Base-by-base conservation (phyloP, 169 alveolate genomes). In the Eimeria acervulina region DNA sequence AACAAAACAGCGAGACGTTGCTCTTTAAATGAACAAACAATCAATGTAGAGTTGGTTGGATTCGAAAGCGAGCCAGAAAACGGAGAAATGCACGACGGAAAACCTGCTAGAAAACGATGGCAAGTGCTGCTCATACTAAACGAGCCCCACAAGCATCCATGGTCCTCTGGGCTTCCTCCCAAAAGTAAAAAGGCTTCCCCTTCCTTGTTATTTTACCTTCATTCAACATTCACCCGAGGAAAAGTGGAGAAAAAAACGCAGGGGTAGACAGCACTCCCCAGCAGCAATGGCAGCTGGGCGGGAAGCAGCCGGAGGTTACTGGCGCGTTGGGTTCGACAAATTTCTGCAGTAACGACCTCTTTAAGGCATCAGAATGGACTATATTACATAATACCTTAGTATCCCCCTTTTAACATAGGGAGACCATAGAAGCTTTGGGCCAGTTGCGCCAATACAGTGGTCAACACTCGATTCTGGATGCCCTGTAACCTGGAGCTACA, bases 141-240 rank as follows among this genome's bases (percentile, higher is more conserved):
- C 68, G 88, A 78, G 88, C 88, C 88, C 88, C 88, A 78, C 88
- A 78, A 78, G 23, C 2, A 44, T 40, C n/a, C 63, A 44, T 5
- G 42, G 88, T n/a, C 88, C n/a, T 78, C 88, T 78, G 36, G 88
- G 42, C 66, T 78, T 42, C n/a, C 66, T 42, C 88, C n/a, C 88
- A 23, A 44, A 44, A 47, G 88, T 40, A 78, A 78, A 78, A 78
- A 78, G 28, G 42, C 59, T 28, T 33, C 17, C 36, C 26, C 36
- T 42, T 8, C 44, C 15, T 23, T 42, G n/a, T 44, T n/a, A 44
- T 44, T 40, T 78, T 78, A 78, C 88, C 66, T 78, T 78, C 68
- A 47, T 28, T 23, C 23, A 78, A 12, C 63, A 44, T 28, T 40
- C 10, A n/a, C 66, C 42, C 23, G n/a, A n/a, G 40, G 66, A 10